Conservation (phyloP, 768 basidiomycete genomes). For the Lactarius psammicola region DNA sequence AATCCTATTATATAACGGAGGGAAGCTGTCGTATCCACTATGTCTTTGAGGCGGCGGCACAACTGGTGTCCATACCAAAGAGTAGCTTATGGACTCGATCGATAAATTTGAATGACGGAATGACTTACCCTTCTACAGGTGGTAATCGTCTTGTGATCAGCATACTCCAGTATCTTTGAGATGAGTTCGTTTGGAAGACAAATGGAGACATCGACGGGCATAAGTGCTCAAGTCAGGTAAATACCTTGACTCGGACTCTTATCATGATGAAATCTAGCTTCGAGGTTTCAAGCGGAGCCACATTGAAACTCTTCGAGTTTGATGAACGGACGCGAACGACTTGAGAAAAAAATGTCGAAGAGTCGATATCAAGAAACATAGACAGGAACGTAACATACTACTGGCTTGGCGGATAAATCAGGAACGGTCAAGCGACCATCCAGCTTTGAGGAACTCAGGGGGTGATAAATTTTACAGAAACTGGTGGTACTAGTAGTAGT, state of each 20-base stretch:
- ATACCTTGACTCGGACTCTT: neutral
- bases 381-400: neutral
- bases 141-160: conserved; percentile 12
- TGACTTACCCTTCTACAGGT: conserved; percentile 8
- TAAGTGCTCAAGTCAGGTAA: neutral
- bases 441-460: neutral
- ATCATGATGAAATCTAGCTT: neutral
- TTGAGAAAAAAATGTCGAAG: neutral
- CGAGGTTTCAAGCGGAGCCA: neutral
- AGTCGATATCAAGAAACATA: neutral
- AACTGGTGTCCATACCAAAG: neutral
- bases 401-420: neutral
- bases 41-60: conserved; percentile 8
- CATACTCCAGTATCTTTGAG: neutral
- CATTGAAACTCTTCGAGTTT: neutral
- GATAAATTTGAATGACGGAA: neutral
- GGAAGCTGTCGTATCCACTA: conserved; percentile 5
- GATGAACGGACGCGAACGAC: neutral
- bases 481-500: too few species aligned
- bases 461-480: neutral
- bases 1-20: conserved; percentile 12
- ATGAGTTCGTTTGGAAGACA: conserved; percentile 6
- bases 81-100: neutral
- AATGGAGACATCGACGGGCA: neutral
- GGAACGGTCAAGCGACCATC: neutral